A percentile compares a stretch with the other conserved stretches of the same genome.
These are phyloP conservation scores for Aspergillus sp. DNA, from an alignment of 2,329 filamentous ascomycete genomes.

Conservation along the genomic window DNA sequence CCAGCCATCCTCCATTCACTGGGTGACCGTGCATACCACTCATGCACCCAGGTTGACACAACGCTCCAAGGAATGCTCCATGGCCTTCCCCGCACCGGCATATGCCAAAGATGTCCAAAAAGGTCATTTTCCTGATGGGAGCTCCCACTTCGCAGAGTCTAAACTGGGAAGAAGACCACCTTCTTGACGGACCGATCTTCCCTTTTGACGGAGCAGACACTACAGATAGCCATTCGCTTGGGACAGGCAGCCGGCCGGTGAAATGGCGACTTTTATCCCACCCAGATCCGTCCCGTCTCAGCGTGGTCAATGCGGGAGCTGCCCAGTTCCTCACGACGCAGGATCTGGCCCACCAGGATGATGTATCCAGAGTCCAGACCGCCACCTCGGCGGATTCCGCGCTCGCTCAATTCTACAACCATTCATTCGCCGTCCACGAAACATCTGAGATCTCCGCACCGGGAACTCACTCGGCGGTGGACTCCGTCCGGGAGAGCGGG, in stretches of 20 bases:
- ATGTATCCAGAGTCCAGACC: conserved; percentile 3
- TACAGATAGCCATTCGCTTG: conserved; percentile 5
- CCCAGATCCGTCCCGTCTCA: background rate
- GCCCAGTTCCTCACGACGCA: conserved; percentile 31
- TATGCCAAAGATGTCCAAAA: conserved; percentile 25
- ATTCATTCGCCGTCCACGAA: conserved; percentile 72
- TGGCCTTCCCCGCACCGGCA: background rate
- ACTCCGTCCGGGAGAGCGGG: conserved; percentile 26
- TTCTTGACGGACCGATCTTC: conserved; percentile 50
- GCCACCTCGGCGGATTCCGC: conserved; percentile 30
- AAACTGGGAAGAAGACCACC: conserved; percentile 52
- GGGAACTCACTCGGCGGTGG: conserved; percentile 15
- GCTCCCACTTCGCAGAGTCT: conserved; percentile 58
- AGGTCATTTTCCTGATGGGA: conserved; percentile 55
- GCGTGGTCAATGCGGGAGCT: conserved; percentile 1
- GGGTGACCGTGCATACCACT: too few relatives aligned
- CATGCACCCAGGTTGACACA: background rate
- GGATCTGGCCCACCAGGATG: conserved; percentile 23
- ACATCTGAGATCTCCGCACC: conserved; percentile 38
- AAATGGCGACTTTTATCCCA: conserved; percentile 33
- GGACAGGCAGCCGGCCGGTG: conserved; percentile 12
- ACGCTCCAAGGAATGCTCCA: background rate
- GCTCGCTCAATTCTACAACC: conserved; percentile 70
- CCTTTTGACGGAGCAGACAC: conserved; percentile 26
- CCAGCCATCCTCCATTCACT: too few relatives aligned